Conservation (phyloP, 1,284 basidiomycete species). For the Trametes sp. region DNA sequence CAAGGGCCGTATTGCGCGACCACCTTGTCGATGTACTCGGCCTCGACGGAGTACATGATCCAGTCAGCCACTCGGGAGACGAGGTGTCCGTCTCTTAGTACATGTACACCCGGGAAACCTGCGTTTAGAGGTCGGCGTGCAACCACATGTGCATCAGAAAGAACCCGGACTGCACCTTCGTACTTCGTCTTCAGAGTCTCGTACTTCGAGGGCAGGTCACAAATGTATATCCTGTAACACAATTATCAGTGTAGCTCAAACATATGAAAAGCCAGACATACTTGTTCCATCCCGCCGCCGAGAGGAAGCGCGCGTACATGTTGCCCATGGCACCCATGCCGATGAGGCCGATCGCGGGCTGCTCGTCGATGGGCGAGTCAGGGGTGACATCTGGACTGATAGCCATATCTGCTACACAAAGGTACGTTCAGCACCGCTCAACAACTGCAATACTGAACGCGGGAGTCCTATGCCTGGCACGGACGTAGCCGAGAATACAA, state of each 20-base stretch:
- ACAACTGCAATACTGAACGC: neutral
- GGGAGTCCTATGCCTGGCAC: neutral
- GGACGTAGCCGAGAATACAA: neutral
- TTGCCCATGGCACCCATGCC: conserved; percentile 96
- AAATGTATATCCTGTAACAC: conserved; percentile 84
- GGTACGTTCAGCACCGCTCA: neutral
- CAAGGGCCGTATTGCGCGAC: conserved; percentile 93
- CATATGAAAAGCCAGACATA: conserved; percentile 44
- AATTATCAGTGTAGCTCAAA: neutral
- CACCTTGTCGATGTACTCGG: conserved; percentile 86
- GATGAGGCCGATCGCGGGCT: conserved; percentile 86
- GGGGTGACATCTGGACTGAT: conserved; percentile 53
- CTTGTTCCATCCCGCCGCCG: conserved; percentile 87
- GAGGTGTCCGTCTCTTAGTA: conserved; percentile 47
- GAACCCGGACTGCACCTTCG: conserved; percentile 51
- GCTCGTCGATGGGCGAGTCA: conserved; percentile 56
- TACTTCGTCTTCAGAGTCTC: conserved; percentile 71
- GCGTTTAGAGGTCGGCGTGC: conserved; percentile 23
- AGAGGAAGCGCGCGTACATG: conserved; percentile 88
- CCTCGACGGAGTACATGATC: conserved; percentile 80
- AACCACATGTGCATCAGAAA: neutral
- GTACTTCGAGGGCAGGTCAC: conserved; percentile 85
- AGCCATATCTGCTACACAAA: neutral
- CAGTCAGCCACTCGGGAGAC: conserved; percentile 43
- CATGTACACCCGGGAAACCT: conserved; percentile 67